phyloP scores from a whole-genome alignment of 371 early-diverging fungal species.

The Rhizomucor pusillus region DNA sequence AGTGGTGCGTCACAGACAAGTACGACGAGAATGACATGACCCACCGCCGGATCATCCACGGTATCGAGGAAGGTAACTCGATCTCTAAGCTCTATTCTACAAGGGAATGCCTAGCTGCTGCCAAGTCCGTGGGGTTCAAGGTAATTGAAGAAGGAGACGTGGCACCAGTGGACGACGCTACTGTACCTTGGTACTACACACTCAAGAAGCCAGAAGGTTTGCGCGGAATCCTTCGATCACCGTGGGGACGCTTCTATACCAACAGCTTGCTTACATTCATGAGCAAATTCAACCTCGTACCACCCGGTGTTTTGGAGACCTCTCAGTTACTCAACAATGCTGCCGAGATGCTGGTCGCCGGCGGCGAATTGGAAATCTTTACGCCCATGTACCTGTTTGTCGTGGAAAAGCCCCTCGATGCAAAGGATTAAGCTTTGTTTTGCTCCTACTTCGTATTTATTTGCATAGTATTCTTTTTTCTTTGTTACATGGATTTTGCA shows the following conservation, averaged over 20 bases:
- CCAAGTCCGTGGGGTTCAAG: constrained; percentile 73
- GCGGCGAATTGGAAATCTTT: constrained; percentile 70
- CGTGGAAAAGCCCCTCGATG: constrained; percentile 64
- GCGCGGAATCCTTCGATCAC: constrained; percentile 52
- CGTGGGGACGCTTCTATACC: constrained; percentile 54
- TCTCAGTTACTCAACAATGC: constrained; percentile 68
- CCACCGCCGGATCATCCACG: constrained; percentile 66
- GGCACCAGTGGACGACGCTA: constrained; percentile 51
- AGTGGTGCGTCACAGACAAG: constrained; percentile 73
- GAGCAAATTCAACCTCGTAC: constrained; percentile 66
- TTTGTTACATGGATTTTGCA: not conserved
- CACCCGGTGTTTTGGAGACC: constrained; percentile 68
- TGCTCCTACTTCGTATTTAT: not conserved
- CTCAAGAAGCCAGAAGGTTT: constrained; percentile 47
- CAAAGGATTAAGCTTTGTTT: constrained; percentile 5
- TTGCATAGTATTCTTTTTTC: not conserved
- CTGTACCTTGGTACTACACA: constrained; percentile 70
- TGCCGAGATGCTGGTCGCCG: constrained; percentile 68
- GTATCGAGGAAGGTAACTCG: constrained; percentile 78
- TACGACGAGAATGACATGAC: constrained; percentile 64
- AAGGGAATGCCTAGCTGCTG: constrained; percentile 57
- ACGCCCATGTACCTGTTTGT: constrained; percentile 84
- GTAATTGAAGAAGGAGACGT: constrained; percentile 60
- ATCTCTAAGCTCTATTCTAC: constrained; percentile 73
- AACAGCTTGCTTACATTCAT: constrained; percentile 58